phyloP scores from a whole-genome alignment of 176 grass and related monocot species.

The Oryza nivara region DNA sequence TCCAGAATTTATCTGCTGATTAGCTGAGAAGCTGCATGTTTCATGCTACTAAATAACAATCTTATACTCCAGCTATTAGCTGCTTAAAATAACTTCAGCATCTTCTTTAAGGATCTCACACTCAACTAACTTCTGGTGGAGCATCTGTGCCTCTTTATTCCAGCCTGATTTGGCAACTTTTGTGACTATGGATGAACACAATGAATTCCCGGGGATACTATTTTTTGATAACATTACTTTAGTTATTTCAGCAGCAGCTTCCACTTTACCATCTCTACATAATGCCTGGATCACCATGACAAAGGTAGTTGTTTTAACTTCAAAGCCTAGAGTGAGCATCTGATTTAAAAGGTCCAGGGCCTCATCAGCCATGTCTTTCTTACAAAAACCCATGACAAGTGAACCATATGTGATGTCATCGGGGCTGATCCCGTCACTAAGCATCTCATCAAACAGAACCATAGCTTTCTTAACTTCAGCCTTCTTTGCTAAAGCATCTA shows the following conservation, averaged over 20 bases:
- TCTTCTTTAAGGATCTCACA: constrained; percentile 57
- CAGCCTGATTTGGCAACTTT: constrained; percentile 58
- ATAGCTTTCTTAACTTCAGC: constrained; percentile 56
- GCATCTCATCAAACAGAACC: constrained; percentile 71
- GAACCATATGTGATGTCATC: constrained; percentile 74
- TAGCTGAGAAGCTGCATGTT: constrained; percentile 21
- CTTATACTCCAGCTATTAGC: constrained; percentile 17
- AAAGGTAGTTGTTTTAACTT: constrained; percentile 70
- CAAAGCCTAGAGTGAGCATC: constrained; percentile 57
- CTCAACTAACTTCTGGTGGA: constrained; percentile 51
- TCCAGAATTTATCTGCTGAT: constrained; percentile 18
- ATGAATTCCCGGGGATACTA: constrained; percentile 40
- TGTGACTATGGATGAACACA: constrained; percentile 59
- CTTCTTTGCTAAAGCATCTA: constrained; percentile 75
- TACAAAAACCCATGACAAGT: constrained; percentile 75
- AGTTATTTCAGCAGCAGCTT: constrained; percentile 61
- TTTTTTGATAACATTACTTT: constrained; percentile 54
- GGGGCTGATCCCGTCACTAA: constrained; percentile 55
- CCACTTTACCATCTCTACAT: constrained; percentile 58
- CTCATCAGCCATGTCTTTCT: constrained; percentile 57
- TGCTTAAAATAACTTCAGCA: constrained; percentile 28
- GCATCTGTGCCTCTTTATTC: constrained; percentile 50
- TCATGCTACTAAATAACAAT: neutral
- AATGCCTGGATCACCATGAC: constrained; percentile 63
- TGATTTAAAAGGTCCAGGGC: constrained; percentile 58